These are phyloP conservation scores for Chaetomium cochliodes DNA, from an alignment of 495 filamentous ascomycete genomes.

Conservation along the genomic window DNA sequence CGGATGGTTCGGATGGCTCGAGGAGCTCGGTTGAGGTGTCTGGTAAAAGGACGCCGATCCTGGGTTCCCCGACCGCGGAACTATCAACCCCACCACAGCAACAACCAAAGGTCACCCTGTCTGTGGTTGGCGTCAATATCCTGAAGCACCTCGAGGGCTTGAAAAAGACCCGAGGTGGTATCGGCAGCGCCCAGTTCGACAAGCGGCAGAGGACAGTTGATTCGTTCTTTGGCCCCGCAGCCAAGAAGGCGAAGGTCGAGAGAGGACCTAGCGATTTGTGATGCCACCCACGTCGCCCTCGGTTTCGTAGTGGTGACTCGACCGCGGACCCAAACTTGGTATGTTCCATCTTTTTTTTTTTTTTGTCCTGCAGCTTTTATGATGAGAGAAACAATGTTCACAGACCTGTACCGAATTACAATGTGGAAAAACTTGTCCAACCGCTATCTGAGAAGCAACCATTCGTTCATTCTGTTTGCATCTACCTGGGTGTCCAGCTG, in stretches of 20 bases:
- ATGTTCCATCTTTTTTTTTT: slow-evolving; percentile 33
- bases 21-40: slow-evolving; percentile 3
- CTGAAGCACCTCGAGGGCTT: slow-evolving; percentile 67
- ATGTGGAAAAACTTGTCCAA: slow-evolving; percentile 68
- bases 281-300: slow-evolving; percentile 10
- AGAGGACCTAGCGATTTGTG: not conserved
- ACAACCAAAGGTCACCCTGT: slow-evolving; percentile 27
- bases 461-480: slow-evolving; percentile 12
- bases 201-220: slow-evolving; percentile 69
- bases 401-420: slow-evolving; percentile 74
- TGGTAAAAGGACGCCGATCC: slow-evolving; percentile 20
- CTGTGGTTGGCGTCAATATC: slow-evolving; percentile 59
- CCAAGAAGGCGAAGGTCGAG: slow-evolving; percentile 50
- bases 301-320: not conserved
- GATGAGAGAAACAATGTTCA: slow-evolving; percentile 66
- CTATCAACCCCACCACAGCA: slow-evolving; percentile 10
- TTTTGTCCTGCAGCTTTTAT: slow-evolving; percentile 39
- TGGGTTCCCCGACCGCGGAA: slow-evolving; percentile 5
- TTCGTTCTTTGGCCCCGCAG: slow-evolving; percentile 60
- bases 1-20: not conserved
- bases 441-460: slow-evolving; percentile 67
- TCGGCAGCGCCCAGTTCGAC: slow-evolving; percentile 73
- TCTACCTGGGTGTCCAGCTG: slow-evolving; percentile 15
- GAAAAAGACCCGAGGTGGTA: slow-evolving; percentile 72
- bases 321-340: slow-evolving; percentile 23